Percentiles rank a stretch among this genome's conserved stretches.
Conservation (phyloP, 495 filamentous ascomycete species). For the Aspergillus panamensis region DNA sequence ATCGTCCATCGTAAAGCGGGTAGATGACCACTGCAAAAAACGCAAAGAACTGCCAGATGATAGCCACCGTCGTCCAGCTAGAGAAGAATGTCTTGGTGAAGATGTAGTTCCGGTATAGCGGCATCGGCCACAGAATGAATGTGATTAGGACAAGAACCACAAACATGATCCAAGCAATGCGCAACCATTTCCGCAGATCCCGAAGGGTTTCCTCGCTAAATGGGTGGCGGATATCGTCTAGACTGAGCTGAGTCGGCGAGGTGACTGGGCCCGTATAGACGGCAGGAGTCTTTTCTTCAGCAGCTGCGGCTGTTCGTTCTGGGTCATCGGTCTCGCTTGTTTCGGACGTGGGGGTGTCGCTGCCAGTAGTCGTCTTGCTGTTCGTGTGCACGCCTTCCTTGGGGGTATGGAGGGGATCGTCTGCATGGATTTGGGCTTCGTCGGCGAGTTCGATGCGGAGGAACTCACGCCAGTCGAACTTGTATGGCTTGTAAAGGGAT, state of each 20-base stretch:
- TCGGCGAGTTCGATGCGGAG: constrained; percentile 39
- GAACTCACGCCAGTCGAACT: constrained; percentile 50
- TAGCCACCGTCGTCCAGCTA: constrained; percentile 43
- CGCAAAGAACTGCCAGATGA: constrained; percentile 47
- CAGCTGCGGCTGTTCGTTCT: constrained; percentile 10
- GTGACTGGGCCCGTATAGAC: neutral
- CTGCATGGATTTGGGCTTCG: constrained; percentile 21
- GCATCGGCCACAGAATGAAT: constrained; percentile 42
- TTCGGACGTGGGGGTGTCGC: constrained; percentile 17
- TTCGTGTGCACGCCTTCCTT: neutral
- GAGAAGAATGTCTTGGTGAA: constrained; percentile 46
- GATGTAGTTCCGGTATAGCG: constrained; percentile 43
- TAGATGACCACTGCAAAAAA: constrained; percentile 43
- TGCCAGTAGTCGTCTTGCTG: constrained; percentile 5
- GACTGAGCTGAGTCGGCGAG: constrained; percentile 7
- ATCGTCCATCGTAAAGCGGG: constrained; percentile 46
- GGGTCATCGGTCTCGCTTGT: constrained; percentile 12
- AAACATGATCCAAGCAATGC: constrained; percentile 39
- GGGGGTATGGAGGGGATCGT: neutral
- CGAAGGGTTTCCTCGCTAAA: constrained; percentile 32
- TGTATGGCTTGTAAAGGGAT: constrained; percentile 41
- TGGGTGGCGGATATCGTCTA: constrained; percentile 35
- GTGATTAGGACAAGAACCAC: constrained; percentile 39
- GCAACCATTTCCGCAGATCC: constrained; percentile 34
- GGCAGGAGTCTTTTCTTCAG: constrained; percentile 7